Base-by-base conservation (phyloP, 2,329 filamentous ascomycete species). In the Truncatella angustata region DNA sequence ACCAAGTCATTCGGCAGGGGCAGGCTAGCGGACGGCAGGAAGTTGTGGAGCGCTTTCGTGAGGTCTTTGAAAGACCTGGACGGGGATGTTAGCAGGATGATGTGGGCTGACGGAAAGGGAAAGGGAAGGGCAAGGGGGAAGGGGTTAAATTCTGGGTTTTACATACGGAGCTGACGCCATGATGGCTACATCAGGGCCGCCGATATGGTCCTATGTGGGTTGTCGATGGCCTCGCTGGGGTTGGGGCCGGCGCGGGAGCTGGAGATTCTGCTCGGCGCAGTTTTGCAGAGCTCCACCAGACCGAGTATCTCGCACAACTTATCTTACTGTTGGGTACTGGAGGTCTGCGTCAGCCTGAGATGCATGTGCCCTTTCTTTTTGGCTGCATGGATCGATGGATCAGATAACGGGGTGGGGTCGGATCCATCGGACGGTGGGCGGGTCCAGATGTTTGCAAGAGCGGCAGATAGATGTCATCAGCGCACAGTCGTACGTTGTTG, bases 1-100 rank as follows among this genome's bases (percentile, higher is more conserved):
- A 77, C 68, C 49, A 91, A 73, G 52, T 87, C 82, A 58, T 86
- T 78, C 43, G 89, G 86, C 1, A 92, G 79, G 7, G 88, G 87
- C 18, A 84, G 68, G 26, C 63, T 70, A 16, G 80, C 77, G 2
- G 67, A 63, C n/a, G 76, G 69, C 43, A 81, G 60, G 65, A 76
- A 81, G 63, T 69, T 66, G 50, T 72, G 71, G 64, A 86, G 75
- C 51, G 80, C 77, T 70, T 81, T 86, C 58, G 73, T 71, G 43
- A 87, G 74, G 60, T 86, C 82, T 64, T 82, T 86, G 42, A 81
- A 70, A n/a, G 80, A 78, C 56, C 81, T 84, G 40, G 30, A n/a
- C 14, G 16, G 23, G 28, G 9, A 18, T 11, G n/a, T 49, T 21
- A 49, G 28, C 16, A 21, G 40, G 20, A 26, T 11, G 23, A 12